Percentiles rank a stretch among this genome's conserved stretches.
phyloP scores from a whole-genome alignment of 2,329 filamentous ascomycete species.

The Phialophora chinensis region DNA sequence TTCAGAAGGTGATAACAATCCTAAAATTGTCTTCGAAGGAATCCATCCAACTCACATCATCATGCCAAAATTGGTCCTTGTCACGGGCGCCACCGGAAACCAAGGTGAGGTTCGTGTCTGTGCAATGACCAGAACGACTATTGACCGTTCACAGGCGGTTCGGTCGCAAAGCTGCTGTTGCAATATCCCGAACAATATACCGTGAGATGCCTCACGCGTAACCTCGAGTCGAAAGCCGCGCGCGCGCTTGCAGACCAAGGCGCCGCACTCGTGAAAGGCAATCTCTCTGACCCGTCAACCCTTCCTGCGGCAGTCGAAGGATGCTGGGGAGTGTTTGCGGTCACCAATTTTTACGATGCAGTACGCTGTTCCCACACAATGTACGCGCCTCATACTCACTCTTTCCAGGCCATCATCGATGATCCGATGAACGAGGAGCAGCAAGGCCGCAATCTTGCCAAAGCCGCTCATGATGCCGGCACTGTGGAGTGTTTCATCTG shows the following conservation, averaged over 20 bases:
- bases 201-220: constrained; percentile 41
- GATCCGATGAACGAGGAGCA: constrained; percentile 21
- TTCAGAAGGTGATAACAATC: not conserved
- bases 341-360: constrained; percentile 21
- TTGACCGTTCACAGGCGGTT: constrained; percentile 33
- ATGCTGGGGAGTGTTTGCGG: constrained; percentile 26
- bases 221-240: constrained; percentile 35
- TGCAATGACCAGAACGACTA: not conserved
- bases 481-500: constrained; percentile 16
- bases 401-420: constrained; percentile 14
- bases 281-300: constrained; percentile 33
- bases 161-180: constrained; percentile 41
- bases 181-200: constrained; percentile 38
- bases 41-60: not conserved
- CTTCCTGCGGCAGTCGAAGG: constrained; percentile 22
- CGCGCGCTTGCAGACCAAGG: constrained; percentile 36
- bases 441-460: constrained; percentile 18
- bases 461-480: constrained; percentile 8
- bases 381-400: not conserved
- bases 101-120: constrained; percentile 6
- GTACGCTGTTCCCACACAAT: not conserved
- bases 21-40: not conserved
- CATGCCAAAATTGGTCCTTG: constrained; percentile 8
- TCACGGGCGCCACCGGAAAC: constrained; percentile 8
- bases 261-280: constrained; percentile 40